Conservation (phyloP, 306 rosid species). For the Pachyrhizus erosus region DNA sequence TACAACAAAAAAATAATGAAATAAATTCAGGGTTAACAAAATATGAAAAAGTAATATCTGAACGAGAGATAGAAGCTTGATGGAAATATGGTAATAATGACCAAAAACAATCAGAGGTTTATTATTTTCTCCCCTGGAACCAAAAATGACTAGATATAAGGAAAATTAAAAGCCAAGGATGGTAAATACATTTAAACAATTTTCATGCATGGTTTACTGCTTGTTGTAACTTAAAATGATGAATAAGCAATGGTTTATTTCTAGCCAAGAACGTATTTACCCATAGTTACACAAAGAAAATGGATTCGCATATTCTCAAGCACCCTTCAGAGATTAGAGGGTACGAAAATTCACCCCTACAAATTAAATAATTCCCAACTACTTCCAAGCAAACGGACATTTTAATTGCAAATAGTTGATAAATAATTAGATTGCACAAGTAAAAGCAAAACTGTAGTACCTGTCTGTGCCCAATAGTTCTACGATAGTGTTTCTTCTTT, state of each 20-base stretch:
- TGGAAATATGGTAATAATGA: background rate
- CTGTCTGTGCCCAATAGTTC: constrained; percentile 96
- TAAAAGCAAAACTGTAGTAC: constrained; percentile 47
- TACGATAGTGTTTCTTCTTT: constrained; percentile 82
- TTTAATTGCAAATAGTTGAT: background rate
- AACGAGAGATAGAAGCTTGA: constrained; percentile 14
- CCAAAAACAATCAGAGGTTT: background rate
- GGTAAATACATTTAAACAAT: constrained; percentile 2
- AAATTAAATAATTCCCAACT: background rate
- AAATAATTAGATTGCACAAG: constrained; percentile 21
- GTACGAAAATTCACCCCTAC: background rate
- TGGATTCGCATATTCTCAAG: constrained; percentile 8
- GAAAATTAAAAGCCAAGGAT: background rate
- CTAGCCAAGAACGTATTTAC: constrained; percentile 15
- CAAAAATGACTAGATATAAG: background rate
- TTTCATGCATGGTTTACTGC: constrained; percentile 10
- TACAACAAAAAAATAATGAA: background rate
- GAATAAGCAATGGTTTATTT: background rate
- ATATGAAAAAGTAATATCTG: background rate
- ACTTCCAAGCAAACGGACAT: constrained; percentile 5
- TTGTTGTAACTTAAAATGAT: background rate
- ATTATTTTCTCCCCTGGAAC: background rate
- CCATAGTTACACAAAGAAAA: background rate
- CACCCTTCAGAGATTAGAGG: background rate
- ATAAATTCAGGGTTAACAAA: constrained; percentile 10